A percentile compares a stretch with the other conserved stretches of the same genome.
Evolutionary conservation across 352 stramenopile species (phyloP).

Genomic region (Elongisporangium senticosum): DNA sequence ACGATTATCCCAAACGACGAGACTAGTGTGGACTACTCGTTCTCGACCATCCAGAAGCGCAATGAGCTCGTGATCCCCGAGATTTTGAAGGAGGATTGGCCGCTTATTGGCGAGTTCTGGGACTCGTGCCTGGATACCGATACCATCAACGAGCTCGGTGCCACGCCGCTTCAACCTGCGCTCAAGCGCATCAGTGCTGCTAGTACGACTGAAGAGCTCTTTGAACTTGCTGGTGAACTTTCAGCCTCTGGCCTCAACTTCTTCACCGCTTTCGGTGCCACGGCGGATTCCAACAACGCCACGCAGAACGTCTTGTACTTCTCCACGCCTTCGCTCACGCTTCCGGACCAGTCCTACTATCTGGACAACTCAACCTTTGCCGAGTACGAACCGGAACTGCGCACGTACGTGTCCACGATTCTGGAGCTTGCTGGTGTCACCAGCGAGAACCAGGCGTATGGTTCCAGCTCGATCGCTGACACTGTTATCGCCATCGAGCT

Average conservation of each 20-base stretch:
- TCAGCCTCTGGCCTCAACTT: constrained; percentile 37
- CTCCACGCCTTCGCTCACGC: constrained; percentile 55
- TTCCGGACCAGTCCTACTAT: constrained; percentile 89
- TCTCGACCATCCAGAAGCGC: constrained; percentile 33
- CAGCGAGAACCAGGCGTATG: neutral
- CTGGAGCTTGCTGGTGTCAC: constrained; percentile 27
- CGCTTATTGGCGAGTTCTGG: constrained; percentile 53
- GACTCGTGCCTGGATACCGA: constrained; percentile 59
- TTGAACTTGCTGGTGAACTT: constrained; percentile 34
- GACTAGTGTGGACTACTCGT: constrained; percentile 34
- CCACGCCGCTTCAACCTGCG: constrained; percentile 27
- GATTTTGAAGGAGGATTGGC: constrained; percentile 59
- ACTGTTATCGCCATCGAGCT: constrained; percentile 71
- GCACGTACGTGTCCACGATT: constrained; percentile 31
- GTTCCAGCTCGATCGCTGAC: constrained; percentile 2
- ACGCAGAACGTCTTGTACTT: constrained; percentile 74
- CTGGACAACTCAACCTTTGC: constrained; percentile 45
- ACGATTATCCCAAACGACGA: constrained; percentile 30
- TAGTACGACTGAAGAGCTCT: constrained; percentile 29
- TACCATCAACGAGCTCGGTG: constrained; percentile 35
- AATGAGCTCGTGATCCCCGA: constrained; percentile 51
- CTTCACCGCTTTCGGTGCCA: constrained; percentile 59
- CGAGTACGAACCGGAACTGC: constrained; percentile 24
- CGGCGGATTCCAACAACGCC: constrained; percentile 64
- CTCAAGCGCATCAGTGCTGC: constrained; percentile 30